phyloP scores from a whole-genome alignment of 768 basidiomycete genomes.

The Tephrocybe sp. region DNA sequence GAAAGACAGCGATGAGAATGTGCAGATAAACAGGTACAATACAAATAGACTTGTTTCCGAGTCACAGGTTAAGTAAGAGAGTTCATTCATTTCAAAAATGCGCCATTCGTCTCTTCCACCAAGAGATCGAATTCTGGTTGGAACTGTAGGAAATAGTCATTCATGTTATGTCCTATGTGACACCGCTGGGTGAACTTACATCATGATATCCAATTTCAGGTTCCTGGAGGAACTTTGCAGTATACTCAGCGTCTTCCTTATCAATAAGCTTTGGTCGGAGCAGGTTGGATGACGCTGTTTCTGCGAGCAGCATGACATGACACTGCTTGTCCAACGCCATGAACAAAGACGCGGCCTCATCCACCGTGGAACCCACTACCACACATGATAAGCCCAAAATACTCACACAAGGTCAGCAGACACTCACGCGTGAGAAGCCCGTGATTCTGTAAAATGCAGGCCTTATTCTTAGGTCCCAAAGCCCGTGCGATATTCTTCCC shows the following conservation, averaged over 20 bases:
- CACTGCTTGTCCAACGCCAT: conserved; percentile 44
- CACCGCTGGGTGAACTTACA: no score
- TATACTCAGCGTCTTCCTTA: conserved; percentile 25
- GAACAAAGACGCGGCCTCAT: conserved; percentile 43
- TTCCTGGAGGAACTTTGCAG: conserved; percentile 20
- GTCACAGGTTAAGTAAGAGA: no score
- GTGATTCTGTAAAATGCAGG: conserved; percentile 44
- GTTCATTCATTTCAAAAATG: conserved; percentile 21
- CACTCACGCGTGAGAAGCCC: conserved; percentile 31
- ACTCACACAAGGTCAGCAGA: not conserved
- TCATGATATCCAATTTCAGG: conserved; percentile 17
- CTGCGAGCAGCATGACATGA: conserved; percentile 45
- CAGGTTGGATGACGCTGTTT: conserved; percentile 34
- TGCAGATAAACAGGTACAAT: no score
- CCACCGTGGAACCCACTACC: conserved; percentile 40
- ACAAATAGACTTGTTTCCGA: no score
- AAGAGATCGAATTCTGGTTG: conserved; percentile 27
- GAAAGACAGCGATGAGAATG: no score
- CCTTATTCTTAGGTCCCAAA: conserved; percentile 38
- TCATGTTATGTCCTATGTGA: not conserved
- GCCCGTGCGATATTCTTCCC: conserved; percentile 43
- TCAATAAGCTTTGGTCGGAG: conserved; percentile 23
- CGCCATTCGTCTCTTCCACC: conserved; percentile 26
- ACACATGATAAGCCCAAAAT: no score
- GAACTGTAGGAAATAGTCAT: conserved; percentile 16